Percentiles rank a stretch among this genome's conserved stretches.
Evolutionary conservation across 2,329 filamentous ascomycete species (phyloP).

Genomic region (Colletotrichum aenigma): DNA sequence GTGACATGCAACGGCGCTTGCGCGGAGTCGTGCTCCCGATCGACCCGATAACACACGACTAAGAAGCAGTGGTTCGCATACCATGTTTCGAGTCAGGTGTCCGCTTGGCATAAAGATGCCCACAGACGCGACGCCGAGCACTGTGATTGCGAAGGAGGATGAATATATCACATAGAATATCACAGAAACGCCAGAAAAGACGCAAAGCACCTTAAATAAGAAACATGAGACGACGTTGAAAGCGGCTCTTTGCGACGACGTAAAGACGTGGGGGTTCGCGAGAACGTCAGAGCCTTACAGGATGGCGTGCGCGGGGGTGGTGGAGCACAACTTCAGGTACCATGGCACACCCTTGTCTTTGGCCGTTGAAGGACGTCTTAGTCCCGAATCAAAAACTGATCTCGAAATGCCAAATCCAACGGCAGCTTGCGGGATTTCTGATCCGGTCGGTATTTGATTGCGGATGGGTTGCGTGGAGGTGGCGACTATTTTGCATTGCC

Average conservation of each 20-base stretch:
- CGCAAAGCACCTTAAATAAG: not conserved
- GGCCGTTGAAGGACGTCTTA: not conserved
- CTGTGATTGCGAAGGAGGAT: not conserved
- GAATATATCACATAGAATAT: not conserved
- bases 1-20: not conserved
- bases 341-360: slow-evolving; percentile 19
- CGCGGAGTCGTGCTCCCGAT: not conserved
- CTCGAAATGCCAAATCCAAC: not conserved
- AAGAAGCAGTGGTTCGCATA: not conserved
- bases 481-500: not conserved
- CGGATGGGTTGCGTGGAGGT: not conserved
- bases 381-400: not conserved
- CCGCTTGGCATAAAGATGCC: not conserved
- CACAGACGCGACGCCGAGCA: not conserved
- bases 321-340: slow-evolving; percentile 8
- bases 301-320: slow-evolving; percentile 20
- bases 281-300: slow-evolving; percentile 20
- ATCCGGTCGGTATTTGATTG: not conserved
- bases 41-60: not conserved
- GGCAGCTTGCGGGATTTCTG: not conserved
- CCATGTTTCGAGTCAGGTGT: not conserved
- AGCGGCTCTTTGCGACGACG: not conserved
- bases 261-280: slow-evolving; percentile 12
- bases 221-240: slow-evolving; percentile 8
- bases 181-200: not conserved